A percentile compares a stretch with the other conserved stretches of the same genome.
Evolutionary conservation across 1,284 basidiomycete species (phyloP).

Genomic region (Blastosporella zonata): DNA sequence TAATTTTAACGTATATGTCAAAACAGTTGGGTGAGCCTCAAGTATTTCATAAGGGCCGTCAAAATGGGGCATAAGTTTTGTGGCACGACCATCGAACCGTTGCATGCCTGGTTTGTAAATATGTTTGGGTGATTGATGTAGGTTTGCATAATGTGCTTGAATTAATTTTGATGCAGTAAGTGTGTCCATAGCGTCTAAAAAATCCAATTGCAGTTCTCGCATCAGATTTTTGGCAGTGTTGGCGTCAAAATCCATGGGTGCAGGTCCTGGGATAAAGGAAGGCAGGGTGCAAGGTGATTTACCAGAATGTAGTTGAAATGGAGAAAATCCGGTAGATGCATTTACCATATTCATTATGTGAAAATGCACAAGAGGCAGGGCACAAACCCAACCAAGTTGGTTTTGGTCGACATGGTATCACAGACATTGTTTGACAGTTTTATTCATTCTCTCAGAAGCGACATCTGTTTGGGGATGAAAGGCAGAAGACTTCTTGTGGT

Average conservation of each 20-base stretch:
- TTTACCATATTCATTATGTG: conserved; percentile 36
- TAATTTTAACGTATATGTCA: neutral
- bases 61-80: conserved; percentile 22
- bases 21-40: neutral
- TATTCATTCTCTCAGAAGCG: neutral
- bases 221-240: neutral
- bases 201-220: neutral
- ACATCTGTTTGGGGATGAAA: too few relatives aligned
- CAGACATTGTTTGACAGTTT: neutral
- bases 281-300: neutral
- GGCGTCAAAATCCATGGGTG: neutral
- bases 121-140: neutral
- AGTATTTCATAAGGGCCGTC: conserved; percentile 18
- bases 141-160: conserved; percentile 1
- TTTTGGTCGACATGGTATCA: conserved; percentile 26
- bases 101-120: conserved; percentile 4
- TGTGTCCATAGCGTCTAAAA: conserved; percentile 14
- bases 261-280: neutral
- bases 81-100: conserved; percentile 1
- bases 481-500: too few relatives aligned
- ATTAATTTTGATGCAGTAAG: neutral
- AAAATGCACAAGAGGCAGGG: conserved; percentile 35
- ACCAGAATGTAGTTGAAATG: neutral
- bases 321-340: conserved; percentile 9
- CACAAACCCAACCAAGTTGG: conserved; percentile 34